Percentiles rank a stretch among this genome's conserved stretches.
Evolutionary conservation across 2,329 filamentous ascomycete species (phyloP).

Genomic region (Cercospora sp.): DNA sequence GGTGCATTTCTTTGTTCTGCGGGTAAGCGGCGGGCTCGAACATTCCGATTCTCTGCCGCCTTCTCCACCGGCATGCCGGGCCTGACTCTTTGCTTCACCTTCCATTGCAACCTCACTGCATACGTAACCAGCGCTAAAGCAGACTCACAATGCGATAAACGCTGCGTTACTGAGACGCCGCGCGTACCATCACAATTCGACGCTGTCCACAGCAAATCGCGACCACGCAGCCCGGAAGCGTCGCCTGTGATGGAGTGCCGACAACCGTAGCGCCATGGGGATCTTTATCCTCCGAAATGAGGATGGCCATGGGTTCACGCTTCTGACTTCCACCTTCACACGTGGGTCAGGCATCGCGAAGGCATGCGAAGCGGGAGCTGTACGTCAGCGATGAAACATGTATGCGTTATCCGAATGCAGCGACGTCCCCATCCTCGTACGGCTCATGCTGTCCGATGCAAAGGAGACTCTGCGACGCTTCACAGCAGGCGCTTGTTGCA

Average conservation of each 20-base stretch:
- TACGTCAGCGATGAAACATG: neutral
- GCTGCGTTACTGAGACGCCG: neutral
- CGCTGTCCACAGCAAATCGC: neutral
- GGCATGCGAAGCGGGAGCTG: neutral
- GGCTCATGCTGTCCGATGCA: neutral
- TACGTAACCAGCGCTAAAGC: neutral
- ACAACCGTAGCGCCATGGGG: constrained; percentile 6
- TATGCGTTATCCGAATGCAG: neutral
- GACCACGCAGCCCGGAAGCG: constrained; percentile 1
- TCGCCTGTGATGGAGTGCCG: constrained; percentile 12
- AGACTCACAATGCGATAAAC: neutral
- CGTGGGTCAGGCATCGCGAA: neutral
- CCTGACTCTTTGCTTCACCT: neutral
- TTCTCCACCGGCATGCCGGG: neutral
- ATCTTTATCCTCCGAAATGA: constrained; percentile 6
- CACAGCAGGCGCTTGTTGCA: neutral
- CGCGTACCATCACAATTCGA: neutral
- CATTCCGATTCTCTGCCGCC: neutral
- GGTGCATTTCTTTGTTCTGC: neutral
- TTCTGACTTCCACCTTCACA: neutral
- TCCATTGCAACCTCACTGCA: neutral
- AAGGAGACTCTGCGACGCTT: neutral
- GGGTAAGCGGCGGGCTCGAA: neutral
- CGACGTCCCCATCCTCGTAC: neutral
- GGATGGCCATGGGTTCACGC: neutral